Conservation (phyloP, 768 basidiomycete genomes). For the Calocybe gangraenosa region DNA sequence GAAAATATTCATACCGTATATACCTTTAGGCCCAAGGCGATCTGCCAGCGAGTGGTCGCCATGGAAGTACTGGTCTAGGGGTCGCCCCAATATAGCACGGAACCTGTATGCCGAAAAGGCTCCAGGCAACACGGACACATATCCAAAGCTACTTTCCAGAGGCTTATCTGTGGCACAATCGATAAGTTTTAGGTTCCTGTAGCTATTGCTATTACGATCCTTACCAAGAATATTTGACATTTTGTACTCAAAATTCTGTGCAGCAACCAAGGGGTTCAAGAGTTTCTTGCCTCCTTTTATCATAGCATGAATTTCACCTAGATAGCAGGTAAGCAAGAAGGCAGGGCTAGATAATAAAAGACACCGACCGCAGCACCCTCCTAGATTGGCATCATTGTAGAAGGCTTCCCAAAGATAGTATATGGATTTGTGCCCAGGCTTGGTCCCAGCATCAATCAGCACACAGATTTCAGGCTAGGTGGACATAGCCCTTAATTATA, state of each 20-base stretch:
- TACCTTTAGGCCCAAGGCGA: conserved; percentile 88
- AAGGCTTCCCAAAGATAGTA: conserved; percentile 95
- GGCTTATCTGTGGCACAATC: conserved; percentile 67
- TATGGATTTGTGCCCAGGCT: conserved; percentile 94
- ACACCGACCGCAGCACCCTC: conserved; percentile 74
- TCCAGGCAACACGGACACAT: conserved; percentile 92
- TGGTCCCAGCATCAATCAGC: conserved; percentile 92
- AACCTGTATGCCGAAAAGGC: conserved; percentile 97
- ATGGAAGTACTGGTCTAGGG: conserved; percentile 82
- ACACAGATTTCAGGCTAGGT: conserved; percentile 85
- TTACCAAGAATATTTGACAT: conserved; percentile 94
- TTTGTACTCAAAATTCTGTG: conserved; percentile 97
- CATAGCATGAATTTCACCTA: conserved; percentile 91
- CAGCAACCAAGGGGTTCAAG: conserved; percentile 87
- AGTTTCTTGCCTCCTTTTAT: conserved; percentile 90
- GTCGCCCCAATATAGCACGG: conserved; percentile 86
- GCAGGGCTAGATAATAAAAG: not conserved
- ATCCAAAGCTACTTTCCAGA: conserved; percentile 92
- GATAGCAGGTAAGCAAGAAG: not conserved
- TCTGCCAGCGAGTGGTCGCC: conserved; percentile 89
- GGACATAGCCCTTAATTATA: not conserved
- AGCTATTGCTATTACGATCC: conserved; percentile 7
- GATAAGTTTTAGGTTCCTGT: not conserved
- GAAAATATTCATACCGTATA: conserved; percentile 96
- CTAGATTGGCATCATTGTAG: conserved; percentile 73